These are phyloP conservation scores for Salvia sclarea DNA, from an alignment of 305 asterid species.

Conservation along the genomic window DNA sequence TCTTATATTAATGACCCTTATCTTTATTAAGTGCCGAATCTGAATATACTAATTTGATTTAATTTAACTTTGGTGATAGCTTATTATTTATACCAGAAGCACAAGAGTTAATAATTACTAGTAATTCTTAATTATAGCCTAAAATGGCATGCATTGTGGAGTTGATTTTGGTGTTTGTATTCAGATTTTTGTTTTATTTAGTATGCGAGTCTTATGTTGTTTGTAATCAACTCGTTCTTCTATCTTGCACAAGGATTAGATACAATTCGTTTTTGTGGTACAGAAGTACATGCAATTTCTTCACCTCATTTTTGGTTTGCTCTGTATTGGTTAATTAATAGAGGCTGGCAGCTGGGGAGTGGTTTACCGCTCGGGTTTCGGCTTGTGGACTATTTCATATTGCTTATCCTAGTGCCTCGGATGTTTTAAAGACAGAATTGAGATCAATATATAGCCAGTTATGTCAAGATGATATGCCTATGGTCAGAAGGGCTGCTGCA, in stretches of 20 bases:
- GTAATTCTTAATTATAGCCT: background rate
- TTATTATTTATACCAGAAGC: background rate
- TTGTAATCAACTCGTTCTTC: conserved; percentile 14
- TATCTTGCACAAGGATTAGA: background rate
- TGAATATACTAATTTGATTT: background rate
- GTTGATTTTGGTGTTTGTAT: conserved; percentile 15
- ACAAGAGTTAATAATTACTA: conserved; percentile 12
- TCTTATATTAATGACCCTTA: conserved; percentile 5
- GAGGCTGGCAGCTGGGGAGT: conserved; percentile 95
- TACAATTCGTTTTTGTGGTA: background rate
- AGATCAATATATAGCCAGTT: conserved; percentile 74
- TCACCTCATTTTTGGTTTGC: conserved; percentile 15
- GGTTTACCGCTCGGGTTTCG: conserved; percentile 94
- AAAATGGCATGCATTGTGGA: background rate
- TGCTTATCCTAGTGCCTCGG: conserved; percentile 82
- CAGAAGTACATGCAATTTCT: background rate
- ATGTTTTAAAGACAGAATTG: conserved; percentile 64
- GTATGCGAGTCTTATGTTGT: conserved; percentile 11
- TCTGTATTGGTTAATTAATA: conserved; percentile 31
- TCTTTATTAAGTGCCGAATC: background rate
- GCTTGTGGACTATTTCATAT: conserved; percentile 92
- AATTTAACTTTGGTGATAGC: background rate
- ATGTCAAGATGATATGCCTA: conserved; percentile 97
- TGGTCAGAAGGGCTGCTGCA: conserved; percentile 96
- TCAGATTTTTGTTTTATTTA: background rate